Percentiles rank a stretch among this genome's conserved stretches.
These are phyloP conservation scores for Starmerella sp. DNA, from an alignment of 805 yeast species.

Conservation along the genomic window DNA sequence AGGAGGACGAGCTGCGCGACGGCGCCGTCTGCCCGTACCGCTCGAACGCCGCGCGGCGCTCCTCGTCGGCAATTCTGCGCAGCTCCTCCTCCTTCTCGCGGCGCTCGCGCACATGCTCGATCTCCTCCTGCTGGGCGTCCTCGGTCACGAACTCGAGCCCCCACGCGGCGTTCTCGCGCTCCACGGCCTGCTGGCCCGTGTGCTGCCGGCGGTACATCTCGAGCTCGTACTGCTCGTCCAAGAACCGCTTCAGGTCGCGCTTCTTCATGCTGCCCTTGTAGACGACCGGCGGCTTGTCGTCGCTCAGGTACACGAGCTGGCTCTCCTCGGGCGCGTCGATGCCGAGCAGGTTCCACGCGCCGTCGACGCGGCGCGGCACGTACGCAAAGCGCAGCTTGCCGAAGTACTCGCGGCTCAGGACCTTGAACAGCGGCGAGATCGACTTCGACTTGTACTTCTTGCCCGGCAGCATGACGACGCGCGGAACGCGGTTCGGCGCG, in stretches of 20 bases:
- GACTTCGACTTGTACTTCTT: constrained; percentile 21
- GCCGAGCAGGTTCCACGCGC: constrained; percentile 23
- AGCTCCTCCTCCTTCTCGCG: constrained; percentile 11
- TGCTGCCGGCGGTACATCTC: constrained; percentile 22
- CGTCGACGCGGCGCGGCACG: constrained; percentile 23
- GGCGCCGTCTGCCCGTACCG: constrained; percentile 13
- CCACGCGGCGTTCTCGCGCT: constrained; percentile 19
- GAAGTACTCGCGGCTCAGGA: constrained; percentile 26
- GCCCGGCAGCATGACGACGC: constrained; percentile 25
- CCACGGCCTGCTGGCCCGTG: not conserved
- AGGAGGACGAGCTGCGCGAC: constrained; percentile 4
- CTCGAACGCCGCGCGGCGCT: constrained; percentile 16
- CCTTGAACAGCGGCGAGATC: constrained; percentile 27
- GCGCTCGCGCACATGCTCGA: constrained; percentile 17
- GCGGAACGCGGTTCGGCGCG: constrained; percentile 21
- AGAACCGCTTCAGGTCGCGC: constrained; percentile 21
- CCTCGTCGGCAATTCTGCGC: constrained; percentile 1
- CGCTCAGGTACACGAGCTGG: constrained; percentile 23
- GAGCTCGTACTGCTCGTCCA: constrained; percentile 23
- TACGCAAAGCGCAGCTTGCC: constrained; percentile 25
- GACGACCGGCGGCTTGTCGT: constrained; percentile 20
- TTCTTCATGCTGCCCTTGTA: constrained; percentile 27
- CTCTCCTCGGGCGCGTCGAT: constrained; percentile 20
- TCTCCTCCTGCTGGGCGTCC: constrained; percentile 20
- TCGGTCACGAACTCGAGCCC: constrained; percentile 23